Evolutionary conservation across 2,329 filamentous ascomycete genomes (phyloP).

Genomic region (Thelonectria rubi): DNA sequence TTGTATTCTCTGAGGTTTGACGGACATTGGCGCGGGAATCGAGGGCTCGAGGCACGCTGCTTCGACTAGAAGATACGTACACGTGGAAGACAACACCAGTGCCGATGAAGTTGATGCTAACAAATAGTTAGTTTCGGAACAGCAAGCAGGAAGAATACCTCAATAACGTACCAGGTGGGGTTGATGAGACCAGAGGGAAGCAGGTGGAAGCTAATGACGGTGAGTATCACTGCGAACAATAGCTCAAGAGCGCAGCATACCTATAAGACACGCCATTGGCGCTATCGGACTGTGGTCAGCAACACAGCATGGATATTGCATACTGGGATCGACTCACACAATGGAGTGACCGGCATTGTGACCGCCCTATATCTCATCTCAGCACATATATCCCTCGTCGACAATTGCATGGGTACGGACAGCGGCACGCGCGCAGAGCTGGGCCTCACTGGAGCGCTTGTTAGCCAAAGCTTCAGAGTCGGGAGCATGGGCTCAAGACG

Average conservation of each 20-base stretch:
- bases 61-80: background rate
- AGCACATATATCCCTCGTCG: too few relatives aligned
- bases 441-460: conserved; percentile 13
- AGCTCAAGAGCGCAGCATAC: background rate
- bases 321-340: conserved; percentile 17
- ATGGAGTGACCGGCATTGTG: conserved; percentile 24
- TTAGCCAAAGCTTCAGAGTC: too few relatives aligned
- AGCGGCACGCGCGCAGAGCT: conserved; percentile 27
- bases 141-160: background rate
- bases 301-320: background rate
- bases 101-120: background rate
- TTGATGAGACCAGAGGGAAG: conserved; percentile 29
- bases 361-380: conserved; percentile 1
- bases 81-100: background rate
- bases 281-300: background rate
- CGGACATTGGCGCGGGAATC: background rate
- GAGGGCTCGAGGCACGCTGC: background rate
- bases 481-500: too few relatives aligned
- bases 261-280: conserved; percentile 1
- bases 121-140: background rate
- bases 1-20: too few relatives aligned
- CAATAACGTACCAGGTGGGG: conserved; percentile 2
- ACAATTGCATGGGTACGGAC: background rate
- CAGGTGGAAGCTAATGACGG: conserved; percentile 24
- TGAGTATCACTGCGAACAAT: background rate